Evolutionary conservation across 2,329 filamentous ascomycete genomes (phyloP), one percentile per base, ranked within the genome.

Genomic region (Microdochium nivale): DNA sequence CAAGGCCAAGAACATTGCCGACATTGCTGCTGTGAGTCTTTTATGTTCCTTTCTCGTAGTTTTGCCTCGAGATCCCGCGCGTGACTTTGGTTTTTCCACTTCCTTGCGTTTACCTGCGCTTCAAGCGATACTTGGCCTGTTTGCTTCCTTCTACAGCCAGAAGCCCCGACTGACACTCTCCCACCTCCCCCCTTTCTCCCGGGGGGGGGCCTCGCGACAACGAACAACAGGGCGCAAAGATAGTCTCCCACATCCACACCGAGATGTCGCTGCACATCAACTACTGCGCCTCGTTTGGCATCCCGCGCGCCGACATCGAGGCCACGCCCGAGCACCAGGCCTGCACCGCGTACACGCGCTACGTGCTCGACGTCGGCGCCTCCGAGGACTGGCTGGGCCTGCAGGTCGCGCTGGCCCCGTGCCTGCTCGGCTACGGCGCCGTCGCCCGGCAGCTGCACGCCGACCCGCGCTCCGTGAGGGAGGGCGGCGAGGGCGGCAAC

Each of bases 301-400:
- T 97, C 46, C 81, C 85, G 0, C 80, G 83, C 53, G 74, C 81
- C 43, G 80, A 92, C 44, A 87, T 97, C 57, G 83, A 87, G 60
- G 72, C 72, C 14, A 81, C 84, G 1, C 81, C 88, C 55, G 92
- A 96, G 64, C 83, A 82, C 47, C 82, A 86, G 74, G 72, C 72
- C 5, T 75, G 72, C 58, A 74, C 70, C 19, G 88, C 88, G 44
- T 94, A 95, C 65, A 90, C 86, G 24, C 61, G 87, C 64, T 96
- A 92, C 66, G 86, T 96, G 25, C 82, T 96, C 51, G 92, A 97
- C 61, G 78, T 96, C 21, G 92, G 92, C 7, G 83, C 90, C 59
- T 90, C 87, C 1, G 83, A 94, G 63, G 90, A 96, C 70, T 95
- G 86, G 84, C 76, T 96, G 46, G 90, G 85, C 3, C 78, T 97